These are phyloP conservation scores for Exophiala sp. DNA, from an alignment of 2,329 filamentous ascomycete species.

Conservation along the genomic window DNA sequence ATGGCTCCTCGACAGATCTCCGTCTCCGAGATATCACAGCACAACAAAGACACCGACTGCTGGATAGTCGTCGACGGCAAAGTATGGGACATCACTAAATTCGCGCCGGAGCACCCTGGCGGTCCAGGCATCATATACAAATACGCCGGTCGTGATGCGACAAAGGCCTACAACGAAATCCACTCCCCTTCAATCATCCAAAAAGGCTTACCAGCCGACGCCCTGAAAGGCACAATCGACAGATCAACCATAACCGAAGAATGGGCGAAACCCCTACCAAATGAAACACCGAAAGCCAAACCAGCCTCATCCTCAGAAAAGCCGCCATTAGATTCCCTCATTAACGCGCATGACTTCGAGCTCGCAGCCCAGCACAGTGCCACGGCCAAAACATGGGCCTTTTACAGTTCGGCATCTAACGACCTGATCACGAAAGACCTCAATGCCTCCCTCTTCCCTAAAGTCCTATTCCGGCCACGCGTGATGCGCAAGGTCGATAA, in stretches of 20 bases:
- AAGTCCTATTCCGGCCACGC: constrained; percentile 59
- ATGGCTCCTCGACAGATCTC: constrained; percentile 18
- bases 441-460: constrained; percentile 54
- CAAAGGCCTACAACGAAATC: constrained; percentile 51
- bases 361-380: constrained; percentile 54
- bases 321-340: constrained; percentile 52
- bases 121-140: constrained; percentile 31
- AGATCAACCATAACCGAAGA: constrained; percentile 46
- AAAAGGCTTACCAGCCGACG: constrained; percentile 41
- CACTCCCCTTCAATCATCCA: constrained; percentile 50
- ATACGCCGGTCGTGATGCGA: constrained; percentile 55
- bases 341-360: constrained; percentile 61
- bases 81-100: constrained; percentile 66
- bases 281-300: constrained; percentile 31
- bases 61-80: constrained; percentile 68
- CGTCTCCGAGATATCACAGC: constrained; percentile 37
- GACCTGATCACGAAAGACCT: constrained; percentile 56
- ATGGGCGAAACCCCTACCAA: constrained; percentile 44
- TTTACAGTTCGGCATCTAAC: constrained; percentile 64
- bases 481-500: constrained; percentile 55
- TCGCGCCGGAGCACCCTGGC: constrained; percentile 62
- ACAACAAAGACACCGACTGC: constrained; percentile 50
- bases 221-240: constrained; percentile 51
- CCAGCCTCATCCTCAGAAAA: constrained; percentile 31
- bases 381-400: constrained; percentile 65